Conservation (phyloP, 768 basidiomycete species). For the Cystoderma amianthinum region DNA sequence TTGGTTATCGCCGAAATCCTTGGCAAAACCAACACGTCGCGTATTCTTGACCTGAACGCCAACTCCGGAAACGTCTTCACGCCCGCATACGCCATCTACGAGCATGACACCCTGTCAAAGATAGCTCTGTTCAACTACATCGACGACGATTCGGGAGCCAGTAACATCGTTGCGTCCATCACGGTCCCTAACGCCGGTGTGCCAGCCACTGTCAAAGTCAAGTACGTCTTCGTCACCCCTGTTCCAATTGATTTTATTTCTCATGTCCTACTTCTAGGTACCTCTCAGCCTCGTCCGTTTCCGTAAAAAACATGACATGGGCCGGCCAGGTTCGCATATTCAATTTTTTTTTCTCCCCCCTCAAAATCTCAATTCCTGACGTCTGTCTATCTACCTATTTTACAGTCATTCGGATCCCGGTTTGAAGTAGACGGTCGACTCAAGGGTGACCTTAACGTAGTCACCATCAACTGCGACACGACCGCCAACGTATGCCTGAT, state of each 20-base stretch:
- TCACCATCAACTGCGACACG: slow-evolving; percentile 51
- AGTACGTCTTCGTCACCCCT: slow-evolving; percentile 26
- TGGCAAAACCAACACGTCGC: slow-evolving; percentile 52
- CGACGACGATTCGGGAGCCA: slow-evolving; percentile 50
- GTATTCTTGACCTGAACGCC: slow-evolving; percentile 56
- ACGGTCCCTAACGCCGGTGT: slow-evolving; percentile 27
- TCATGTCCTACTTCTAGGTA: slow-evolving; percentile 35
- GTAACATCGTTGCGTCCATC: slow-evolving; percentile 46
- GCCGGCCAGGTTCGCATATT: slow-evolving; percentile 50
- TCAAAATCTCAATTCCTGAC: no score
- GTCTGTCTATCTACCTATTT: no score
- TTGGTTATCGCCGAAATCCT: slow-evolving; percentile 65
- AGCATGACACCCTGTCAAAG: slow-evolving; percentile 52
- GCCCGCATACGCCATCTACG: slow-evolving; percentile 70
- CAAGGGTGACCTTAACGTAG: slow-evolving; percentile 39
- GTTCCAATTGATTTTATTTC: background rate
- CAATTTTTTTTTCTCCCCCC: slow-evolving; percentile 1
- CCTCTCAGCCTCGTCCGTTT: slow-evolving; percentile 36
- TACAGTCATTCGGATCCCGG: slow-evolving; percentile 48
- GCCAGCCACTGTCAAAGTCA: slow-evolving; percentile 47
- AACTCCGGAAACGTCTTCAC: slow-evolving; percentile 47
- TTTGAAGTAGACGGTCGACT: slow-evolving; percentile 65
- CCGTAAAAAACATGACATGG: slow-evolving; percentile 58
- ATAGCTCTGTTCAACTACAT: slow-evolving; percentile 72
- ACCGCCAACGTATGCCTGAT: slow-evolving; percentile 49